These are phyloP conservation scores for Penicillium polonicum DNA, from an alignment of 2,329 filamentous ascomycete species.

Conservation along the genomic window DNA sequence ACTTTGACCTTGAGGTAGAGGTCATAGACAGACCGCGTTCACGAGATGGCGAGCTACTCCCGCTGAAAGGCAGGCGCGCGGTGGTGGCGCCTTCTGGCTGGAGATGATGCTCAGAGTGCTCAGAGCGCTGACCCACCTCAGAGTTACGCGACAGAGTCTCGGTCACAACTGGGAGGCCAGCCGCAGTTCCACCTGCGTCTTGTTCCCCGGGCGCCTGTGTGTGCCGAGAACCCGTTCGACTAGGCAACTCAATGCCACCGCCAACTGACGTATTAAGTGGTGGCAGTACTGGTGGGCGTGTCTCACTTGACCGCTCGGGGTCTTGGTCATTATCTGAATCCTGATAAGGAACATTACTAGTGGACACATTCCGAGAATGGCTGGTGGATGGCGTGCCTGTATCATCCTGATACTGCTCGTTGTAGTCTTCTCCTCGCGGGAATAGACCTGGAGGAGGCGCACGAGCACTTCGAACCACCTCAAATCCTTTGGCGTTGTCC, in stretches of 20 bases:
- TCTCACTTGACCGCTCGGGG: constrained; percentile 19
- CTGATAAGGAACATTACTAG: constrained; percentile 24
- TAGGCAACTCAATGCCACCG: constrained; percentile 63
- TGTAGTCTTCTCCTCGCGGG: constrained; percentile 56
- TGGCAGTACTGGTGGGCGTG: constrained; percentile 54
- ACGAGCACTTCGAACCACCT: constrained; percentile 86
- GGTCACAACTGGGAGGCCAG: constrained; percentile 21
- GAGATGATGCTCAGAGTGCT: constrained; percentile 20
- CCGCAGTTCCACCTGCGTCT: constrained; percentile 10
- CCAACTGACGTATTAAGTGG: constrained; percentile 54
- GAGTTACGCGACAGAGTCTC: constrained; percentile 20
- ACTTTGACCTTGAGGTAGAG: constrained; percentile 39
- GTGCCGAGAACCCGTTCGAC: constrained; percentile 60
- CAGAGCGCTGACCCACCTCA: constrained; percentile 10
- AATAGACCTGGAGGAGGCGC: constrained; percentile 73
- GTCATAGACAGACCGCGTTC: constrained; percentile 38
- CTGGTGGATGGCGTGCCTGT: constrained; percentile 33
- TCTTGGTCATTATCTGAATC: constrained; percentile 29
- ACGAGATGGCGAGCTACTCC: constrained; percentile 36
- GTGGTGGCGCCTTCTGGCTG: constrained; percentile 28
- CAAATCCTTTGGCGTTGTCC: constrained; percentile 93
- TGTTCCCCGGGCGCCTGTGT: constrained; percentile 43
- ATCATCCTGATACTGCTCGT: constrained; percentile 63
- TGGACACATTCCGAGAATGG: constrained; percentile 29
- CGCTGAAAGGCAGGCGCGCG: constrained; percentile 45